Evolutionary conservation across 192 early-diverging fungal genomes (phyloP).

Genomic region (Piromyces finnis): DNA sequence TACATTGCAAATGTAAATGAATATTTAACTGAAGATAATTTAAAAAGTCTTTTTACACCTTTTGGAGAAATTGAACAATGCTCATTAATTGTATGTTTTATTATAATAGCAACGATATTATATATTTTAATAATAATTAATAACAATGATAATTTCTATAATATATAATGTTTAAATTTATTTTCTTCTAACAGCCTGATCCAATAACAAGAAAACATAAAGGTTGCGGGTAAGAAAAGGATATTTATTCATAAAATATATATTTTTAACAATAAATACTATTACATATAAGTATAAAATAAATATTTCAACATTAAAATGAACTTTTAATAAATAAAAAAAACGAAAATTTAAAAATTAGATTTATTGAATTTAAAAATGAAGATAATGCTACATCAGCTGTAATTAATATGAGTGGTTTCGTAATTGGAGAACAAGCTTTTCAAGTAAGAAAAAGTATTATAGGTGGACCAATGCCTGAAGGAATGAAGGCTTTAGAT

Average conservation of each 20-base stretch:
- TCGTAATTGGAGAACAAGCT: slow-evolving; percentile 51
- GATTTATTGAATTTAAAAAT: slow-evolving; percentile 62
- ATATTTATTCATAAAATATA: no score
- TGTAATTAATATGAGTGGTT: slow-evolving; percentile 50
- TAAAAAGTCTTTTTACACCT: slow-evolving; percentile 60
- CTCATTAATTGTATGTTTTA: slow-evolving; percentile 33
- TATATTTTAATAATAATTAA: neutral
- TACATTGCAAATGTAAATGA: slow-evolving; percentile 75
- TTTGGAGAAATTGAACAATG: slow-evolving; percentile 63
- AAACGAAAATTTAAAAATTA: slow-evolving; percentile 4
- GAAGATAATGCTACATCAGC: slow-evolving; percentile 20
- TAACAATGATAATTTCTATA: no score
- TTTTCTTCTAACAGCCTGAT: slow-evolving; percentile 53
- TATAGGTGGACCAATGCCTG: slow-evolving; percentile 56
- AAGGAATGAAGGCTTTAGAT: slow-evolving; percentile 64
- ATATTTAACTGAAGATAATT: slow-evolving; percentile 48
- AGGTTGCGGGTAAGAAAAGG: slow-evolving; percentile 70
- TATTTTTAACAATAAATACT: no score
- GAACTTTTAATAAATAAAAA: no score
- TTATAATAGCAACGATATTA: no score
- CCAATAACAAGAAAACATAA: slow-evolving; percentile 46
- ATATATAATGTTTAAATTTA: no score
- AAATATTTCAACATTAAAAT: no score
- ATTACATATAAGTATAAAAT: no score
- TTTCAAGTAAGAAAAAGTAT: slow-evolving; percentile 50